Conservation (phyloP, 176 grass and related monocot species). For the Carex cristatella region DNA sequence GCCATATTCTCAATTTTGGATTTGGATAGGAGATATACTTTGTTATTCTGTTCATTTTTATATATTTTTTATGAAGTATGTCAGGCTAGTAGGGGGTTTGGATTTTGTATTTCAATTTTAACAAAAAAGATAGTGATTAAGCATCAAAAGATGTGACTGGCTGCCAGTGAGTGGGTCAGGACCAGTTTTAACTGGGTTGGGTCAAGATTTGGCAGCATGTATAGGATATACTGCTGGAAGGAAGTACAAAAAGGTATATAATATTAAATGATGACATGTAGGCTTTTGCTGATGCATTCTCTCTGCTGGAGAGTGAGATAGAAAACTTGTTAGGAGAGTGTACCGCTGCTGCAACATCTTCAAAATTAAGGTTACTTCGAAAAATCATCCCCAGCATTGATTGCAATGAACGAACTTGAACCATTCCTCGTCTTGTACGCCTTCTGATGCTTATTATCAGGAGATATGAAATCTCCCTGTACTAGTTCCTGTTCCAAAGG, state of each 20-base stretch:
- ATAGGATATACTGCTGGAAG: background rate
- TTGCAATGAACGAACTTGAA: slow-evolving; percentile 36
- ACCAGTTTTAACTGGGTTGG: background rate
- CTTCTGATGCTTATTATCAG: background rate
- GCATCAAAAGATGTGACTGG: background rate
- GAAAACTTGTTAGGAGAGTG: slow-evolving; percentile 52
- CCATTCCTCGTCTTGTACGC: background rate
- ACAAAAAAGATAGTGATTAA: background rate
- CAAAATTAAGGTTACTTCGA: slow-evolving; percentile 61
- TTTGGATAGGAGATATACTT: background rate
- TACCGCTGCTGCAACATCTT: slow-evolving; percentile 25
- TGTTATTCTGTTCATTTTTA: background rate
- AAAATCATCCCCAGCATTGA: slow-evolving; percentile 94
- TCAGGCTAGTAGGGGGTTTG: background rate
- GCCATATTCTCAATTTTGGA: background rate
- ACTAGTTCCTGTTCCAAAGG: slow-evolving; percentile 2
- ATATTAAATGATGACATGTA: slow-evolving; percentile 25
- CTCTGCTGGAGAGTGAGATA: slow-evolving; percentile 80
- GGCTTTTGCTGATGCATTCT: slow-evolving; percentile 96
- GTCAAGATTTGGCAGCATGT: background rate
- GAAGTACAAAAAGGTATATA: background rate
- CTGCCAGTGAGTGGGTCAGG: background rate
- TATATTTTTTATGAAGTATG: background rate
- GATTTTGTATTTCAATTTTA: background rate
- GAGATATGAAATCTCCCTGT: background rate